Conservation (phyloP, 2,329 filamentous ascomycete genomes). For the Coniosporium tulheliwenetii region DNA sequence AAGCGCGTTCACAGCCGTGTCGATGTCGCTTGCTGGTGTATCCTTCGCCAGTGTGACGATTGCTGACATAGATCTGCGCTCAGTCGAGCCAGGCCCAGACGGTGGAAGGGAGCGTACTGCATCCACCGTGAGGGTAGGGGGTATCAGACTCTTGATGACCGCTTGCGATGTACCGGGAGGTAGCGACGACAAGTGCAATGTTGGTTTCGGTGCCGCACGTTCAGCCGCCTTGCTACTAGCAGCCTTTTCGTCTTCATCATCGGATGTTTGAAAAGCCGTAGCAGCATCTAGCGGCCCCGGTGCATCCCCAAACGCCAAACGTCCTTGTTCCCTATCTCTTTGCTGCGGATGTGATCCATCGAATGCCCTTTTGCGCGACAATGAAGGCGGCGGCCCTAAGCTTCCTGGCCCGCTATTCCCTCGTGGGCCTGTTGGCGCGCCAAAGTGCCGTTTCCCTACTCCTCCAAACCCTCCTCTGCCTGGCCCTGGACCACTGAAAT, state of each 20-base stretch:
- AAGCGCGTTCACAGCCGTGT: constrained; percentile 58
- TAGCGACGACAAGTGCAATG: constrained; percentile 36
- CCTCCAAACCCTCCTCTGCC: constrained; percentile 16
- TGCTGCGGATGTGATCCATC: constrained; percentile 21
- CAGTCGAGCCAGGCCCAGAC: constrained; percentile 33
- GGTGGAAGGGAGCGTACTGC: constrained; percentile 54
- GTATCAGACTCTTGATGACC: constrained; percentile 32
- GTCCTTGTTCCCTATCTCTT: constrained; percentile 13
- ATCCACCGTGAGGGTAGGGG: constrained; percentile 47
- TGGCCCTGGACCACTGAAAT: constrained; percentile 15
- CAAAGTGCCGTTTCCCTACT: constrained; percentile 40
- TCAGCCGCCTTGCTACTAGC: constrained; percentile 11
- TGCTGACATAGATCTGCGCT: constrained; percentile 58
- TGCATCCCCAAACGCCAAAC: constrained; percentile 24
- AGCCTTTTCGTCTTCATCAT: constrained; percentile 2
- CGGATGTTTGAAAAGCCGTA: constrained; percentile 21
- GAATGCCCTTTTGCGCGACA: constrained; percentile 27
- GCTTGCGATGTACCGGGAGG: constrained; percentile 36
- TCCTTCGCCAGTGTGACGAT: constrained; percentile 71
- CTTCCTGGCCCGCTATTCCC: constrained; percentile 34
- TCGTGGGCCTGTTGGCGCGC: constrained; percentile 19
- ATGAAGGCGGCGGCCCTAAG: constrained; percentile 25
- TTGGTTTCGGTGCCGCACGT: constrained; percentile 29
- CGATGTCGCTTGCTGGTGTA: constrained; percentile 70
- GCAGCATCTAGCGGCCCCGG: constrained; percentile 15